Base-by-base conservation (phyloP, 257 asterid genomes). In the Scutellaria baicalensis region DNA sequence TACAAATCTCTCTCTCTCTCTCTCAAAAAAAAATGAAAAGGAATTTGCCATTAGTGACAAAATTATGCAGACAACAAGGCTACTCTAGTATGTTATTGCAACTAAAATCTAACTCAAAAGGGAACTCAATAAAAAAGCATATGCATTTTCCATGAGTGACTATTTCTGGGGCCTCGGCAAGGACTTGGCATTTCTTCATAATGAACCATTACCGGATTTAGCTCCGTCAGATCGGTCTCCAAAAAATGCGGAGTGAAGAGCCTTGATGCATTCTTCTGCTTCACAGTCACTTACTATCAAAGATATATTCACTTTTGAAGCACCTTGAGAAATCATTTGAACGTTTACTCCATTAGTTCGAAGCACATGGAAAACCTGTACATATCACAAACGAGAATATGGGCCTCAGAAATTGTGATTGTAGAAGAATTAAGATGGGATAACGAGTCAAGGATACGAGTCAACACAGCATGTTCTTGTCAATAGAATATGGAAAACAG, bases 251-350 rank as follows among this genome's bases (percentile, higher is more conserved):
- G 74, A 23, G 77, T 90, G 97, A 69, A 90, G 90, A 70, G 90
- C 83, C 81, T 85, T 79, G 13, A 88, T 88, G 38, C 97, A 86
- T 59, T 81, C 76, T 80, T 86, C 97, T 48, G 97, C 84, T 81
- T 91, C 96, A 44, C 84, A 81, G 74, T 91, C 97, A 49, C 85
- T 88, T 44, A 91, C 97, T 68, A 91, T 91, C 64, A 91, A 59
- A 9, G 96, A 91, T 59, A 88, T 91, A 77, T 91, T 91, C 50
- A 91, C 96, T 86, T 86, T 86, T 3, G 96, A 88, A 59, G 96
- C 96, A 31, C 97, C 97, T 80, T 91, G 96, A 21, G 96, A 91
- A 74, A 91, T 91, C 97, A 91, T 91, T 75, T 89, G 97, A 64
- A 89, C 95, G 70, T 91, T 91, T 31, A 89, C 88, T 12, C 33